Conservation (phyloP, 169 alveolate species). For the Eimeria maxima region DNA sequence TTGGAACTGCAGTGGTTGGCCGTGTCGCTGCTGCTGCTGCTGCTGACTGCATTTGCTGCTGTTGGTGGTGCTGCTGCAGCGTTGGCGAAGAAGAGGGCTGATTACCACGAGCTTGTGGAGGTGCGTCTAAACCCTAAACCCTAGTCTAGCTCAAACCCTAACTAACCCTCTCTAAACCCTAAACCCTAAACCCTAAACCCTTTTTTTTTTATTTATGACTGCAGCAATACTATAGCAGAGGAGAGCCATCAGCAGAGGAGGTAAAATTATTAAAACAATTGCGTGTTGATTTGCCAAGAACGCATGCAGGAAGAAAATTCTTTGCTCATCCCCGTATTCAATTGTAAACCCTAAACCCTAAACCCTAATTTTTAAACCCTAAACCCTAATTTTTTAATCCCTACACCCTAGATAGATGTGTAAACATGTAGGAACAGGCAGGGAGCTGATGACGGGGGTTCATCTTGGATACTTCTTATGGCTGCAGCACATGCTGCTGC, state of each 20-base stretch:
- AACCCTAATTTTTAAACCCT: neutral
- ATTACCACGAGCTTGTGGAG: slow-evolving; percentile 66
- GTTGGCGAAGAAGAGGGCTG: slow-evolving; percentile 69
- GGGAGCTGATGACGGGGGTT: neutral
- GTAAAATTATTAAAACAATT: slow-evolving; percentile 66
- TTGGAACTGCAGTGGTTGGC: neutral
- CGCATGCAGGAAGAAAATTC: slow-evolving; percentile 67
- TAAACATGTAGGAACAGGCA: neutral
- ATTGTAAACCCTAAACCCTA: slow-evolving; percentile 42
- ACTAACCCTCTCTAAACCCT: neutral
- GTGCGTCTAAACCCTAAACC: slow-evolving; percentile 48
- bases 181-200: slow-evolving; percentile 36
- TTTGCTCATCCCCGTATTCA: slow-evolving; percentile 71
- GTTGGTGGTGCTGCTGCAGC: slow-evolving; percentile 68
- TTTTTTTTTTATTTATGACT: neutral
- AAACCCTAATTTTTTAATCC: neutral
- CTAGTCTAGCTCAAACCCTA: neutral
- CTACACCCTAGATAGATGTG: neutral
- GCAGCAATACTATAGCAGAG: slow-evolving; percentile 70
- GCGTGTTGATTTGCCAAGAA: slow-evolving; percentile 73
- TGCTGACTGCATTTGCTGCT: neutral
- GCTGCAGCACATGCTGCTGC: neutral
- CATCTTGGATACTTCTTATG: neutral
- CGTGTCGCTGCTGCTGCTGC: slow-evolving; percentile 27
- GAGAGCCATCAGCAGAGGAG: slow-evolving; percentile 38